Evolutionary conservation across 768 basidiomycete species (phyloP).

Genomic region (Floccularia luteovirens): DNA sequence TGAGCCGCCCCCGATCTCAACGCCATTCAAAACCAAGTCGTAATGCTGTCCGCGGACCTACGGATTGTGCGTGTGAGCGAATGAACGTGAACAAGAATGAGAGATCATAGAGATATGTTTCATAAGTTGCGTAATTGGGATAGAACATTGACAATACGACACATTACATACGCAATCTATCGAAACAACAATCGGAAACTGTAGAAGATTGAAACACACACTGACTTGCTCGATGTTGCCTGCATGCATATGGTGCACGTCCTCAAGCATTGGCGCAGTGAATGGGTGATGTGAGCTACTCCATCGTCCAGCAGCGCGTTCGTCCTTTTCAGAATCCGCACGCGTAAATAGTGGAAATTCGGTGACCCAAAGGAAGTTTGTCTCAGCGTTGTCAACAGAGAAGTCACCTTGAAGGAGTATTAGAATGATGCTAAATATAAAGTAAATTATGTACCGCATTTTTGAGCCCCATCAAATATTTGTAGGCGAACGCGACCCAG

Average conservation of each 20-base stretch:
- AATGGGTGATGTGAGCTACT: slow-evolving; percentile 94
- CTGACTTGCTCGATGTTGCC: slow-evolving; percentile 57
- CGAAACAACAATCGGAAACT: neutral
- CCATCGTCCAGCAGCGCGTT: slow-evolving; percentile 82
- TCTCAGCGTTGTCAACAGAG: slow-evolving; percentile 40
- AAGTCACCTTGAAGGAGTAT: slow-evolving; percentile 39
- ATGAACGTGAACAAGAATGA: neutral
- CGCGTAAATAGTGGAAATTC: slow-evolving; percentile 91
- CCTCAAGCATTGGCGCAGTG: slow-evolving; percentile 92
- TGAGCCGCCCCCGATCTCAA: slow-evolving; percentile 91
- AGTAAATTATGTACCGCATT: slow-evolving; percentile 39
- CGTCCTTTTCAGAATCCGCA: slow-evolving; percentile 82
- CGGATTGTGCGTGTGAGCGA: no score
- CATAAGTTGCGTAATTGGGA: neutral
- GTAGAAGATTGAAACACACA: slow-evolving; percentile 5
- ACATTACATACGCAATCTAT: neutral
- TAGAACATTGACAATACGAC: neutral
- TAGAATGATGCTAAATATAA: slow-evolving; percentile 4
- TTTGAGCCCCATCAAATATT: slow-evolving; percentile 59
- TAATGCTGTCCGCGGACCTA: slow-evolving; percentile 95
- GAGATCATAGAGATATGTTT: slow-evolving; percentile 2
- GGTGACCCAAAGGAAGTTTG: slow-evolving; percentile 92
- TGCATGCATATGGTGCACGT: slow-evolving; percentile 67
- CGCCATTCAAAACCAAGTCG: slow-evolving; percentile 89
- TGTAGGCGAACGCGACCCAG: slow-evolving; percentile 66